Percentiles rank a stretch among this genome's conserved stretches.
Conservation (phyloP, 805 yeast species). For the Yamadazyma kitorensis region DNA sequence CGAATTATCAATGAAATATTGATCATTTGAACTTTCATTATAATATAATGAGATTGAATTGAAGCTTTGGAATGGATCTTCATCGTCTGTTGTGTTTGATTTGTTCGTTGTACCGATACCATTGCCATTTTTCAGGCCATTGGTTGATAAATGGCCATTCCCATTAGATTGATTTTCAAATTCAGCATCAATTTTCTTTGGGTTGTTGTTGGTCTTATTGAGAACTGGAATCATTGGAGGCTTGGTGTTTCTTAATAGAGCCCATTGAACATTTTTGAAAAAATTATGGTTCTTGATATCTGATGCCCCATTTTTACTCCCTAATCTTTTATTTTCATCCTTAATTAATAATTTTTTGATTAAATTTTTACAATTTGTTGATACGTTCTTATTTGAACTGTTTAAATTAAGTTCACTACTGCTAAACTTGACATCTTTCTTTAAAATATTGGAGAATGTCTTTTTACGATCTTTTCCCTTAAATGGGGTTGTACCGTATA, state of each 20-base stretch:
- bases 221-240: slow-evolving; percentile 96
- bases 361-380: slow-evolving; percentile 74
- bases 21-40: slow-evolving; percentile 48
- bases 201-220: slow-evolving; percentile 22
- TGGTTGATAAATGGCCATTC: too few species aligned
- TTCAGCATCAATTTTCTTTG: slow-evolving; percentile 19
- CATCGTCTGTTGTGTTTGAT: slow-evolving; percentile 11
- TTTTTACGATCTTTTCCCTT: slow-evolving; percentile 86
- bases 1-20: slow-evolving; percentile 43
- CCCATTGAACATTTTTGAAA: slow-evolving; percentile 94
- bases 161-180: slow-evolving; percentile 15
- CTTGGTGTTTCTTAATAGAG: slow-evolving; percentile 81
- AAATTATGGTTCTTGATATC: slow-evolving; percentile 90
- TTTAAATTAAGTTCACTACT: slow-evolving; percentile 44
- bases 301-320: slow-evolving; percentile 92
- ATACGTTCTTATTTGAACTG: slow-evolving; percentile 40
- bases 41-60: slow-evolving; percentile 85
- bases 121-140: slow-evolving; percentile 19
- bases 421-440: slow-evolving; percentile 77
- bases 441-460: slow-evolving; percentile 85
- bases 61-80: slow-evolving; percentile 82
- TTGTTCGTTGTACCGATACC: slow-evolving; percentile 11
- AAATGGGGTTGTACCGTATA: slow-evolving; percentile 94
- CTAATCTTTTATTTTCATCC: slow-evolving; percentile 85
- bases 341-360: slow-evolving; percentile 81